A percentile compares a stretch with the other conserved stretches of the same genome.
These are phyloP conservation scores for Aspergillus cavernicola DNA, from an alignment of 495 filamentous ascomycete species.

Conservation along the genomic window DNA sequence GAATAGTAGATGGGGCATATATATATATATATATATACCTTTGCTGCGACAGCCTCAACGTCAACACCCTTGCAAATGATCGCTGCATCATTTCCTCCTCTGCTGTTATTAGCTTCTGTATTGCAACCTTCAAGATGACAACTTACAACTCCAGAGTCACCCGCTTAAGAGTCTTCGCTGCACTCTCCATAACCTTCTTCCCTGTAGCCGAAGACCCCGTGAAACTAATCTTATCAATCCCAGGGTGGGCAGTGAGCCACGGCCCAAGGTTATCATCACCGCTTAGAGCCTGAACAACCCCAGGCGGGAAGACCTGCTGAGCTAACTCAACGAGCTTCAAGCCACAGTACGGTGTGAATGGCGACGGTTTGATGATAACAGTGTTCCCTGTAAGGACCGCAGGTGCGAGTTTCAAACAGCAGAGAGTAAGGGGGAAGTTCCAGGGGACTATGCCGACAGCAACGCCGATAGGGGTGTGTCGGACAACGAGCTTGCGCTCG, in stretches of 20 bases:
- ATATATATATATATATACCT: slow-evolving; percentile 3
- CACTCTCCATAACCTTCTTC: slow-evolving; percentile 27
- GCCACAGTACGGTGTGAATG: slow-evolving; percentile 81
- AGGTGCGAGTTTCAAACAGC: slow-evolving; percentile 43
- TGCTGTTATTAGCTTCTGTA: slow-evolving; percentile 17
- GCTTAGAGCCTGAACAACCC: slow-evolving; percentile 83
- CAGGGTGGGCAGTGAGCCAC: slow-evolving; percentile 68
- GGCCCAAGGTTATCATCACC: slow-evolving; percentile 77
- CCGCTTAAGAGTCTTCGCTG: slow-evolving; percentile 47
- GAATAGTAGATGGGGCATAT: too few relatives aligned
- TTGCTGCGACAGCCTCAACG: neutral
- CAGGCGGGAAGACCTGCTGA: slow-evolving; percentile 78
- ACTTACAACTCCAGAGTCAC: slow-evolving; percentile 41
- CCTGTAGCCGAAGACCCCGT: slow-evolving; percentile 24
- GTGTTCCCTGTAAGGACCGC: slow-evolving; percentile 54
- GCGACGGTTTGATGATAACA: slow-evolving; percentile 85
- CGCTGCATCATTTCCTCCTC: slow-evolving; percentile 28
- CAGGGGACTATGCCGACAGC: slow-evolving; percentile 32
- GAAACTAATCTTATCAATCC: slow-evolving; percentile 68
- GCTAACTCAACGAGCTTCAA: slow-evolving; percentile 83
- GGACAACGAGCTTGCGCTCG: neutral
- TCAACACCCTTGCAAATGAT: slow-evolving; percentile 4
- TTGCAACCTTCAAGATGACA: slow-evolving; percentile 19
- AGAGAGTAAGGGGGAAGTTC: slow-evolving; percentile 25
- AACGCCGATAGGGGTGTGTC: slow-evolving; percentile 28